Conservation (phyloP, 1,139 yeast genomes). For the Taphrina confusa region DNA sequence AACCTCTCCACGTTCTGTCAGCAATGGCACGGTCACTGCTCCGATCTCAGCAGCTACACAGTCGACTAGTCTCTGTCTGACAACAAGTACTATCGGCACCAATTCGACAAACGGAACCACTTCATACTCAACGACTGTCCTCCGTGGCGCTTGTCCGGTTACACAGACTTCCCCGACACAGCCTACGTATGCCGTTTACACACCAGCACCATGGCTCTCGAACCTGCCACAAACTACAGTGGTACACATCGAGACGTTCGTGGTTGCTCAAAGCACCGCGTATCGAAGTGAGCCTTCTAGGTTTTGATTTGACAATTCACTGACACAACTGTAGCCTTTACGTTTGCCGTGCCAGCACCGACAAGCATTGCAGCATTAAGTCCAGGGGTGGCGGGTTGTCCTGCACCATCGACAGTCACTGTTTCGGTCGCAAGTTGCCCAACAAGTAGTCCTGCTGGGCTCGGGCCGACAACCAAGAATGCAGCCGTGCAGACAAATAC, state of each 20-base stretch:
- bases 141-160: background rate
- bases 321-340: background rate
- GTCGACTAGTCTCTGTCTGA: background rate
- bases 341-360: slow-evolving; percentile 10
- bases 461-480: background rate
- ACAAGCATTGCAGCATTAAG: background rate
- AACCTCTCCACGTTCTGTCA: no score
- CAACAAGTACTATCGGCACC: background rate
- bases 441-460: background rate
- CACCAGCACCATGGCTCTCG: slow-evolving; percentile 12
- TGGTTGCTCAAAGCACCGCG: background rate
- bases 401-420: background rate
- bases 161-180: background rate
- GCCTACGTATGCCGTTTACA: background rate
- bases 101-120: background rate
- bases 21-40: no score
- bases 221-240: background rate
- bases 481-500: no score
- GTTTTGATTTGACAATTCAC: background rate
- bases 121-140: background rate
- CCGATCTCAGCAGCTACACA: no score
- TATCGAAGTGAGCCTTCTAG: background rate
- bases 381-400: background rate
- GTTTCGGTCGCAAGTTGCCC: slow-evolving; percentile 12
- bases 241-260: slow-evolving; percentile 4